phyloP scores from a whole-genome alignment of 805 yeast species.

The Wickerhamomyces hampshirensis region DNA sequence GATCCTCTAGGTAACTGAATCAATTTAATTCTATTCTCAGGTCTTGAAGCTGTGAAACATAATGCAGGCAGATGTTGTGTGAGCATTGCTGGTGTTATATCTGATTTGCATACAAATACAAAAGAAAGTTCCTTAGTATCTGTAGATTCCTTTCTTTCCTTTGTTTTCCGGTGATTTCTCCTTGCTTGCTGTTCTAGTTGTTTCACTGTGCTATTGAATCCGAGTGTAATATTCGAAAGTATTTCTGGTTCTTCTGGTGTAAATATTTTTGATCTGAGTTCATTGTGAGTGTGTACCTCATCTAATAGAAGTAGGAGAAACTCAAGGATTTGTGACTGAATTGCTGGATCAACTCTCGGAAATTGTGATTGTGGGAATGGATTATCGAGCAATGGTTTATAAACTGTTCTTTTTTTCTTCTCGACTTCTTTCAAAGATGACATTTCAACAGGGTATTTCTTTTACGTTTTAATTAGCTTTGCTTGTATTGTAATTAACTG shows the following conservation, averaged over 20 bases:
- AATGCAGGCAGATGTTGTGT: conserved; percentile 56
- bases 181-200: conserved; percentile 41
- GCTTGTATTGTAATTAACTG: no score
- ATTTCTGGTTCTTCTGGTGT: conserved; percentile 14
- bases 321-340: conserved; percentile 35
- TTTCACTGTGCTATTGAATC: conserved; percentile 53
- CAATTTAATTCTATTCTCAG: conserved; percentile 37
- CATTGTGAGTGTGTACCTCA: conserved; percentile 28
- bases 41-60: conserved; percentile 37
- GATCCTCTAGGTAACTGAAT: conserved; percentile 53
- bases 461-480: no score
- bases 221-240: conserved; percentile 30
- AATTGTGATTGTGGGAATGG: conserved; percentile 51
- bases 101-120: conserved; percentile 61
- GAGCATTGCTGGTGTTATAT: conserved; percentile 45
- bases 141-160: conserved; percentile 2
- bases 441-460: no score
- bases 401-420: conserved; percentile 47
- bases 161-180: conserved; percentile 4
- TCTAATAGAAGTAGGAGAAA: conserved; percentile 30
- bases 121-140: background rate
- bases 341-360: conserved; percentile 36
- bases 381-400: conserved; percentile 60
- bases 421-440: conserved; percentile 45
- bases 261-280: conserved; percentile 3